phyloP scores from a whole-genome alignment of 441 rosid genomes.

The Syzygium syzygioides region DNA sequence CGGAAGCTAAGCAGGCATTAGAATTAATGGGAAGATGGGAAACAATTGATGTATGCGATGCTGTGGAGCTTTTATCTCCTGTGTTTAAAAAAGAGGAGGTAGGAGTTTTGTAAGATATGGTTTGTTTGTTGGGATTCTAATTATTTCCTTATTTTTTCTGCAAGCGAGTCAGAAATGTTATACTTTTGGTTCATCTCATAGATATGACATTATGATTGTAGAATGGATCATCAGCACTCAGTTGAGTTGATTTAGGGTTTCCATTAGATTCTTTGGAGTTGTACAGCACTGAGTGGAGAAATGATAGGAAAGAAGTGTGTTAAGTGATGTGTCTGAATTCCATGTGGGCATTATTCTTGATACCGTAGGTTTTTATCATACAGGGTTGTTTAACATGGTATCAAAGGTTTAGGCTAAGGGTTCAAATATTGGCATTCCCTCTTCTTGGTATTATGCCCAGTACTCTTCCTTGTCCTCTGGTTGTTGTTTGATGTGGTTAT shows the following conservation, averaged over 20 bases:
- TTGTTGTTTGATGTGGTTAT: not conserved
- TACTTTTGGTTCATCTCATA: not conserved
- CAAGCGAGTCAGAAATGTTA: not conserved
- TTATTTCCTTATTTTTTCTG: not conserved
- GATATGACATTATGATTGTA: not conserved
- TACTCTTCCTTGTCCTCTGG: not conserved
- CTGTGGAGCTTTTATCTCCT: constrained; percentile 92
- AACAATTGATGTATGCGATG: constrained; percentile 91
- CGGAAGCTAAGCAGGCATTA: constrained; percentile 98
- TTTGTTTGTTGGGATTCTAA: not conserved
- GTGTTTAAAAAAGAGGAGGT: constrained; percentile 98
- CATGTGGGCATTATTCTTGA: not conserved
- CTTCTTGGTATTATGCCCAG: not conserved
- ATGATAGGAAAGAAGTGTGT: not conserved
- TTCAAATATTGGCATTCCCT: not conserved
- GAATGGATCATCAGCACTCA: not conserved
- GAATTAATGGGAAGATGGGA: constrained; percentile 95
- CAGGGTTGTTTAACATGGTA: not conserved
- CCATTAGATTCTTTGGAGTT: not conserved
- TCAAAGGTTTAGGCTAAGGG: not conserved
- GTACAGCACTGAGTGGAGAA: not conserved
- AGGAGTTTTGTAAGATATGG: constrained; percentile 3
- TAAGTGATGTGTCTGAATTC: not conserved
- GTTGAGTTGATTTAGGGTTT: not conserved
- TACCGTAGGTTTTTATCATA: not conserved